phyloP scores from a whole-genome alignment of 2,329 filamentous ascomycete genomes.

The Cladophialophora yegresii region DNA sequence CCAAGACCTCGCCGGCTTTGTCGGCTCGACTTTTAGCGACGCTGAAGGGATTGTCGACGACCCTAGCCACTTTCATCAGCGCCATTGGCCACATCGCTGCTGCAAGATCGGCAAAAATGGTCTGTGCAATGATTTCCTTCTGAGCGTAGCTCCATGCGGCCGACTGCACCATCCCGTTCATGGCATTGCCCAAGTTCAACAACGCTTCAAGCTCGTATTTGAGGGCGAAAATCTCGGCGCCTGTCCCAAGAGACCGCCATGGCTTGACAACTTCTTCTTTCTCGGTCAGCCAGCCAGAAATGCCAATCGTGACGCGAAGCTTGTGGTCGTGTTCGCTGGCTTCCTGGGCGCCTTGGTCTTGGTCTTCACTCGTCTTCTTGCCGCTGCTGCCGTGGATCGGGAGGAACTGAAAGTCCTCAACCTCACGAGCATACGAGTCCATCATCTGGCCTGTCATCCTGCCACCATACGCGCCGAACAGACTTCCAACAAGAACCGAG shows the following conservation, averaged over 20 bases:
- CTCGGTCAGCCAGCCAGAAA: constrained; percentile 77
- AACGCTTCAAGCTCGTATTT: constrained; percentile 80
- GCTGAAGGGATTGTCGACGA: constrained; percentile 79
- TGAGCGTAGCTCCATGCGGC: constrained; percentile 79
- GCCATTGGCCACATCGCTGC: constrained; percentile 70
- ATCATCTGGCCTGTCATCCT: constrained; percentile 83
- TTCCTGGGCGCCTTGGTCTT: constrained; percentile 48
- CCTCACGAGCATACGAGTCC: constrained; percentile 81
- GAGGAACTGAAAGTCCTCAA: constrained; percentile 85
- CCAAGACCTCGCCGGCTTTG: constrained; percentile 76
- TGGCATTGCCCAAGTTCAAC: constrained; percentile 72
- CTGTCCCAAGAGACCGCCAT: constrained; percentile 73
- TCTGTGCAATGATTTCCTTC: constrained; percentile 71
- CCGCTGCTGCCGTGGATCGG: constrained; percentile 61
- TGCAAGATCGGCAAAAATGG: constrained; percentile 67
- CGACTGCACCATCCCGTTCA: constrained; percentile 75
- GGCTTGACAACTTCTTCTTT: constrained; percentile 71
- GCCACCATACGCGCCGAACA: constrained; percentile 90
- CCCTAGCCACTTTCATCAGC: constrained; percentile 65
- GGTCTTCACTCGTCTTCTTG: constrained; percentile 49
- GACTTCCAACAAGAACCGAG: constrained; percentile 73
- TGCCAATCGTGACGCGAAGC: constrained; percentile 77
- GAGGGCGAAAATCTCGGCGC: constrained; percentile 78
- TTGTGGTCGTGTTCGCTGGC: constrained; percentile 55
- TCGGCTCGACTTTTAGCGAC: constrained; percentile 75